Evolutionary conservation across 1,284 basidiomycete genomes (phyloP), one percentile per base, ranked within the genome.

Genomic region (Austroboletus niveus): DNA sequence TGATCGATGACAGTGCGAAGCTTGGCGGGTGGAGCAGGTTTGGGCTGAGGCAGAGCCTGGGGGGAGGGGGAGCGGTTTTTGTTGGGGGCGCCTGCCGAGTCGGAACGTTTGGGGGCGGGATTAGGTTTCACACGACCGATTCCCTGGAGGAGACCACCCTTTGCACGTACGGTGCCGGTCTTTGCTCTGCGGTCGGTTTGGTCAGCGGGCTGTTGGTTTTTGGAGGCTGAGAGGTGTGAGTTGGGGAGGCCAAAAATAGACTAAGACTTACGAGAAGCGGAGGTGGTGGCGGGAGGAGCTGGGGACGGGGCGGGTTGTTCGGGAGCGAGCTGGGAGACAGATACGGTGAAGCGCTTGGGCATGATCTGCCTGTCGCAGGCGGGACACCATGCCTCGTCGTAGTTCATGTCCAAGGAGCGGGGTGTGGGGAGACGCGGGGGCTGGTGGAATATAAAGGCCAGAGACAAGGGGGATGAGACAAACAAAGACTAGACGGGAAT

Each of bases 1-100:
- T 85, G 85, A 71, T 89, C 87, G 71, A 90, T 89, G 69, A 89
- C 74, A 5, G 81, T 82, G 40, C 81, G 79, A 42, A 76, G 74
- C 59, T 80, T 80, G 34, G 76, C 56, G 12, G 73, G 69, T 5
- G 63, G 54, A 45, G 59, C 40, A 36, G 71, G 61, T 48, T 65
- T 61, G 20, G 60, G 60, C 14, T 54, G 64, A 22, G 49, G 48
- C 17, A 64, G 63, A 38, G 64, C 58, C 14, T 45, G 57, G 31
- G 56, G 63, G 6, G 60, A 51, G 2, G 57, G 54, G 27, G 54
- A 58, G 54, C 58, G 66, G 52, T 56, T 54, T 41, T 61, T 62
- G 48, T 59, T 59, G 34, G 50, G 15, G 34, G 49, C 35, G 47
- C 40, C 44, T 14, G 49, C 49, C 11, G 75, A 71, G 51, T 74